Evolutionary conservation across 2,329 filamentous ascomycete genomes (phyloP).

Genomic region (Fusarium xyrophilum): DNA sequence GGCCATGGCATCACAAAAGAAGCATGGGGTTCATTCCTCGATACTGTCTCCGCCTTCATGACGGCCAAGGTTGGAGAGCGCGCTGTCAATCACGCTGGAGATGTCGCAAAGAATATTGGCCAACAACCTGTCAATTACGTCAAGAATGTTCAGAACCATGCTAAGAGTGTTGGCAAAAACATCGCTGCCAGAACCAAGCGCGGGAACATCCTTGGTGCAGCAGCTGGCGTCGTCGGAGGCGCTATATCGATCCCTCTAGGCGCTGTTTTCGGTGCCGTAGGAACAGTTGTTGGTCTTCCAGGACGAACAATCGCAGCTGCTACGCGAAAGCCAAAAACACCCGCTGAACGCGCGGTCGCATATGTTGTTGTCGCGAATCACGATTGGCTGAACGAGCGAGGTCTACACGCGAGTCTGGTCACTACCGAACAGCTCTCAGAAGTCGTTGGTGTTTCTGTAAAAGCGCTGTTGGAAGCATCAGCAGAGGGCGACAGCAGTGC

Average conservation of each 20-base stretch:
- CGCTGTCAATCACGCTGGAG: slow-evolving; percentile 52
- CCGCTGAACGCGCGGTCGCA: slow-evolving; percentile 50
- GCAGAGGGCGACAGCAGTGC: slow-evolving; percentile 21
- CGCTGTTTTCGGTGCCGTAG: slow-evolving; percentile 48
- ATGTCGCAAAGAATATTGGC: slow-evolving; percentile 48
- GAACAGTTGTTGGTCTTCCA: slow-evolving; percentile 47
- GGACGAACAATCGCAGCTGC: slow-evolving; percentile 45
- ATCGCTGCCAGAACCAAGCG: slow-evolving; percentile 48
- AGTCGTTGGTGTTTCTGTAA: slow-evolving; percentile 42
- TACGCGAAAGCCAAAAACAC: slow-evolving; percentile 49
- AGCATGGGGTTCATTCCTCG: slow-evolving; percentile 47
- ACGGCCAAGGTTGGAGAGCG: slow-evolving; percentile 53
- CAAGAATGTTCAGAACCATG: slow-evolving; percentile 47
- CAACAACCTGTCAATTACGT: slow-evolving; percentile 47
- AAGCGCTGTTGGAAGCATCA: slow-evolving; percentile 52
- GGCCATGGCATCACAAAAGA: slow-evolving; percentile 47
- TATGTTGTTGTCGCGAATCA: slow-evolving; percentile 53
- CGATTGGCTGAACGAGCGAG: slow-evolving; percentile 52
- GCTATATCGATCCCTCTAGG: slow-evolving; percentile 50
- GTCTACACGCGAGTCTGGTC: slow-evolving; percentile 48
- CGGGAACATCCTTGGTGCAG: slow-evolving; percentile 52
- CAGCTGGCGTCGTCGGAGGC: slow-evolving; percentile 47
- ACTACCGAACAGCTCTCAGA: slow-evolving; percentile 45
- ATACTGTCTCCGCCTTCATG: slow-evolving; percentile 55
- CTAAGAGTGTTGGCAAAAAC: slow-evolving; percentile 47